Evolutionary conservation across 2,329 filamentous ascomycete species (phyloP).

Genomic region (Ceratocystis alfenasii): DNA sequence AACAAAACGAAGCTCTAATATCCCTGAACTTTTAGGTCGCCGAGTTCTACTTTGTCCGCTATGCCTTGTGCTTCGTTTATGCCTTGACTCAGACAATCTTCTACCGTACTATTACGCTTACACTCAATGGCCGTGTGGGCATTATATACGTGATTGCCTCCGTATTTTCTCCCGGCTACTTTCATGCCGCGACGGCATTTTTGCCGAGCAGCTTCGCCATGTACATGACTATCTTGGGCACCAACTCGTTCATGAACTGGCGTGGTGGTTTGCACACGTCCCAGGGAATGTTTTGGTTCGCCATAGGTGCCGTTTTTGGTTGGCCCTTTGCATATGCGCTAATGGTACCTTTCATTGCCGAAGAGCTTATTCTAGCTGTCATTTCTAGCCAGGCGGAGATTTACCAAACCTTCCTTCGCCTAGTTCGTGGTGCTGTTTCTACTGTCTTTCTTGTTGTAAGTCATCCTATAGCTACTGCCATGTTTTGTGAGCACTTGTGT

Average conservation of each 20-base stretch:
- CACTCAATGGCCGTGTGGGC: conserved; percentile 71
- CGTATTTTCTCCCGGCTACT: conserved; percentile 77
- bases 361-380: conserved; percentile 53
- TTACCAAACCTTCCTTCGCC: conserved; percentile 46
- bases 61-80: conserved; percentile 61
- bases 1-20: background rate
- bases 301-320: conserved; percentile 69
- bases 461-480: background rate
- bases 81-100: conserved; percentile 72
- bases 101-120: conserved; percentile 63
- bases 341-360: conserved; percentile 64
- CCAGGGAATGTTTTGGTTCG: conserved; percentile 82
- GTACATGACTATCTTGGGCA: conserved; percentile 80
- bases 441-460: conserved; percentile 59
- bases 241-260: conserved; percentile 86
- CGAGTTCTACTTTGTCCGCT: conserved; percentile 82
- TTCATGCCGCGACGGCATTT: conserved; percentile 77
- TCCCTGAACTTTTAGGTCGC: conserved; percentile 33
- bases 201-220: conserved; percentile 94
- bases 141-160: conserved; percentile 71
- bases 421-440: conserved; percentile 55
- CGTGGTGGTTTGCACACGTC: conserved; percentile 65
- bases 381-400: conserved; percentile 47
- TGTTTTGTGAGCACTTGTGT: background rate
- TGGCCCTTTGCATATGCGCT: conserved; percentile 91